Percentiles rank a stretch among this genome's conserved stretches.
Conservation (phyloP, 2,329 filamentous ascomycete genomes). For the Beauveria brongniartii region DNA sequence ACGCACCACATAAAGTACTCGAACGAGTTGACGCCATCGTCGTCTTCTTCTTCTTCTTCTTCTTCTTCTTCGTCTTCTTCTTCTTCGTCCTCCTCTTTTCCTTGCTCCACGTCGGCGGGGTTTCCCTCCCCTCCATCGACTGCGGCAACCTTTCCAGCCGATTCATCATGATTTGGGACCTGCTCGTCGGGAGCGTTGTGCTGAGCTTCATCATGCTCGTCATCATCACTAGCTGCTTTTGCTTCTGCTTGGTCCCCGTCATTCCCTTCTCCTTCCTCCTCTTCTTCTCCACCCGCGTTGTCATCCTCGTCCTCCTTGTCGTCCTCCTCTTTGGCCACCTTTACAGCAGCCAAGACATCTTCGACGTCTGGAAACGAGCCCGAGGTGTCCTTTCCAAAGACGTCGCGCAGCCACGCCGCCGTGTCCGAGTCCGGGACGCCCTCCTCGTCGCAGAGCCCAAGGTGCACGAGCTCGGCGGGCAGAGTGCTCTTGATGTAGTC, state of each 20-base stretch:
- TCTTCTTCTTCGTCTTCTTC: background rate
- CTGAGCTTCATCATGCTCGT: background rate
- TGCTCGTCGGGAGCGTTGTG: background rate
- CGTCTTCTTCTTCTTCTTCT: background rate
- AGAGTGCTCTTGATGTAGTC: constrained; percentile 2
- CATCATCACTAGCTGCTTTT: background rate
- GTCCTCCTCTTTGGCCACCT: background rate
- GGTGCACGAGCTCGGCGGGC: background rate
- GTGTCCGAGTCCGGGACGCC: background rate
- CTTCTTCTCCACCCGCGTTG: background rate
- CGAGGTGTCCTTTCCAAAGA: background rate
- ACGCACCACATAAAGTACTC: constrained; percentile 8
- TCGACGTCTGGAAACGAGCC: constrained; percentile 5
- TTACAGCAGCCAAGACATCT: background rate
- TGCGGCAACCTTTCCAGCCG: background rate
- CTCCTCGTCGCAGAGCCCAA: background rate
- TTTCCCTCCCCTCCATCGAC: background rate
- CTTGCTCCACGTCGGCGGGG: too few species aligned
- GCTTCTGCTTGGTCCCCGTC: background rate
- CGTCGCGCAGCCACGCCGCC: background rate
- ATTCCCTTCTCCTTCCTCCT: background rate
- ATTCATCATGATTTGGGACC: background rate
- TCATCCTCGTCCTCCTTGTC: background rate
- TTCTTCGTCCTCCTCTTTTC: background rate
- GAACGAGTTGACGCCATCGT: background rate